Percentiles rank a stretch among this genome's conserved stretches.
Conservation (phyloP, 106 monocot species). For the Dendrobium chrysotoxum region DNA sequence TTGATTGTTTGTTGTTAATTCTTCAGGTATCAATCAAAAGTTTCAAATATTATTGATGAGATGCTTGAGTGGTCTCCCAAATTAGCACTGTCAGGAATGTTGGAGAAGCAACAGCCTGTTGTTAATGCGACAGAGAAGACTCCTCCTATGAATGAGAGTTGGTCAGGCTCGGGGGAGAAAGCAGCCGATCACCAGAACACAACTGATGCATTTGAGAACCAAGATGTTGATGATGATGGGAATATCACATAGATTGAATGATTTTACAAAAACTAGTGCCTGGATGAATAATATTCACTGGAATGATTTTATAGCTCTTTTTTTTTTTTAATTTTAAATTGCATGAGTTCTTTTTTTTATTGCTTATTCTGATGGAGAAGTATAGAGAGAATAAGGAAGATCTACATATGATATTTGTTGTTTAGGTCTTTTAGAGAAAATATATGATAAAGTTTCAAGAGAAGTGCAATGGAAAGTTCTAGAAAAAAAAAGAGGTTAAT, state of each 20-base stretch:
- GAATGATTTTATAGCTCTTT: too few species aligned
- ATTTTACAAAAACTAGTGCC: not conserved
- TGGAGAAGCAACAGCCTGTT: slow-evolving; percentile 38
- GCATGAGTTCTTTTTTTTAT: too few species aligned
- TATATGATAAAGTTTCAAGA: too few species aligned
- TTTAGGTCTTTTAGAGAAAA: too few species aligned
- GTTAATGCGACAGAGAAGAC: slow-evolving; percentile 41
- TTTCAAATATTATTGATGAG: slow-evolving; percentile 97
- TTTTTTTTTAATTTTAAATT: too few species aligned
- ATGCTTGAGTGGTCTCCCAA: slow-evolving; percentile 93
- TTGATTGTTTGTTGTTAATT: not conserved
- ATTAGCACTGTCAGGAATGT: slow-evolving; percentile 80
- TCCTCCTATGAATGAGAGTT: slow-evolving; percentile 12
- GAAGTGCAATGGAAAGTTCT: too few species aligned
- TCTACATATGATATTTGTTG: too few species aligned
- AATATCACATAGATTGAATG: not conserved
- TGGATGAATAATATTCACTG: too few species aligned
- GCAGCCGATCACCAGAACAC: not conserved
- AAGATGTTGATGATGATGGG: slow-evolving; percentile 15
- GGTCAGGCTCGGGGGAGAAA: slow-evolving; percentile 13
- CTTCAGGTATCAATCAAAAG: slow-evolving; percentile 84
- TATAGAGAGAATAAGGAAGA: too few species aligned
- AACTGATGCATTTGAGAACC: slow-evolving; percentile 13
- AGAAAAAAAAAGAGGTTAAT: too few species aligned
- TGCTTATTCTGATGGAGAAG: too few species aligned